Base-by-base conservation (phyloP, 2,329 filamentous ascomycete genomes). In the Monilinia fructicola region DNA sequence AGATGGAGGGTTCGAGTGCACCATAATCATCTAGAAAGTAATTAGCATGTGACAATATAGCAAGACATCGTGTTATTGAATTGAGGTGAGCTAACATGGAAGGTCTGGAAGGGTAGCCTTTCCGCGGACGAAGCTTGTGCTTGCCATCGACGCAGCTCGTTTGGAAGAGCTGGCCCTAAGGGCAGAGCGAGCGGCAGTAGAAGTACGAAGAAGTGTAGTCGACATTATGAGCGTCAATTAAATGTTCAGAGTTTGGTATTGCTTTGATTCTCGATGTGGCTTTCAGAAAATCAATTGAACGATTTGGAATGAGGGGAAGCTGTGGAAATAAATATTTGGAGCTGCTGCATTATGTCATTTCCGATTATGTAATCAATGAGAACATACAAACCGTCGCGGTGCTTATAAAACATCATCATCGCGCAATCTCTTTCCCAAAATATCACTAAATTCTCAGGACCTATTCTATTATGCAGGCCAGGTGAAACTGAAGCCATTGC, bases 51-150 rank as follows among this genome's bases (percentile, higher is more conserved):
- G 3, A 23, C 26, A 16, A 7, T 23, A 48, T 21, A 54, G 18
- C 7, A 26, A 28, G 23, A 38, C 46, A 31, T 11, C 11, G 5
- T n/a, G 44, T n/a, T 46, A 50, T 7, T 31, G 23, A 52, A 11
- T 21, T 18, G 26, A 16, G 40, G 10, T 26, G 31, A 4, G 61
- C 85, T 70, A 84, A 92, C 90, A 93, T 74, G 87, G 78, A 16
- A 98, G 88, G 76, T 97, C 93, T 71, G 95, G 95, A 53, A 99
- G 90, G 53, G 93, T 97, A 63, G 91, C 94, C 84, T 97, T 97
- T 81, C 87, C 88, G 75, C 93, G 89, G 73, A 89, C 85, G 76
- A 96, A 96, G 77, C 85, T 90, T 74, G 89, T 89, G 79, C 87
- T 87, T 71, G 89, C 87, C 76, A 91, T 82, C 68, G 84, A 82